A percentile compares a stretch with the other conserved stretches of the same genome.
Conservation (phyloP, 2,329 filamentous ascomycete species). For the Westerdykella ornata region DNA sequence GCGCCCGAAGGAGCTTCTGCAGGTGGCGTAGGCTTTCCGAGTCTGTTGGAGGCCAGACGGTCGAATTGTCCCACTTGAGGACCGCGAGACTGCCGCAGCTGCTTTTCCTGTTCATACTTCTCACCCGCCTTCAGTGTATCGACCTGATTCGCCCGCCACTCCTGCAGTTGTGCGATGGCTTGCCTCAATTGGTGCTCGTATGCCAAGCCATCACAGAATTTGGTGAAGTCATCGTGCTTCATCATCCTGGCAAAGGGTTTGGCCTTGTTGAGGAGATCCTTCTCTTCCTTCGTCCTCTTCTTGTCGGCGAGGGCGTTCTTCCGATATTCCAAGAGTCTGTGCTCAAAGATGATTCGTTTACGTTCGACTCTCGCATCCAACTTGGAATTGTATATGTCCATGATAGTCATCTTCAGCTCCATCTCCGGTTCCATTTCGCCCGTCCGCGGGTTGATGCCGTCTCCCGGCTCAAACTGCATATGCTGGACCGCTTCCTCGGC, state of each 20-base stretch:
- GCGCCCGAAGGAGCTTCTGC: conserved; percentile 67
- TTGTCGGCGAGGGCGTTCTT: conserved; percentile 88
- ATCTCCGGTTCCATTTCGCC: conserved; percentile 90
- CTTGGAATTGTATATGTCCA: conserved; percentile 95
- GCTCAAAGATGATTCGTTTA: conserved; percentile 95
- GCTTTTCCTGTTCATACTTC: conserved; percentile 88
- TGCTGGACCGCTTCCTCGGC: conserved; percentile 96
- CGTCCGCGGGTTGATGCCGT: conserved; percentile 78
- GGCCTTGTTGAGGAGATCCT: conserved; percentile 81
- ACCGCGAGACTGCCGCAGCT: conserved; percentile 59
- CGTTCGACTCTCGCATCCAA: conserved; percentile 85
- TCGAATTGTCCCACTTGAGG: conserved; percentile 75
- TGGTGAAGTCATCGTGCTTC: conserved; percentile 85
- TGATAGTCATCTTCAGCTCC: conserved; percentile 94
- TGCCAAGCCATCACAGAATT: conserved; percentile 74
- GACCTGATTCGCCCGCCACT: conserved; percentile 83
- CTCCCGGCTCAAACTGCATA: conserved; percentile 96
- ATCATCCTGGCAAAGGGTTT: conserved; percentile 97
- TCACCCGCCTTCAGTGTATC: conserved; percentile 79
- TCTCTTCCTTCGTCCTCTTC: conserved; percentile 91
- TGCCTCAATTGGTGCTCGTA: conserved; percentile 88
- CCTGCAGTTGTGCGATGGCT: conserved; percentile 83
- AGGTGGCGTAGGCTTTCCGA: conserved; percentile 57
- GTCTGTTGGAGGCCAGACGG: conserved; percentile 65
- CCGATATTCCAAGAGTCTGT: conserved; percentile 85